A percentile compares a stretch with the other conserved stretches of the same genome.
These are phyloP conservation scores for Sphenostylis stenocarpa DNA, from an alignment of 306 rosid species.

Conservation along the genomic window DNA sequence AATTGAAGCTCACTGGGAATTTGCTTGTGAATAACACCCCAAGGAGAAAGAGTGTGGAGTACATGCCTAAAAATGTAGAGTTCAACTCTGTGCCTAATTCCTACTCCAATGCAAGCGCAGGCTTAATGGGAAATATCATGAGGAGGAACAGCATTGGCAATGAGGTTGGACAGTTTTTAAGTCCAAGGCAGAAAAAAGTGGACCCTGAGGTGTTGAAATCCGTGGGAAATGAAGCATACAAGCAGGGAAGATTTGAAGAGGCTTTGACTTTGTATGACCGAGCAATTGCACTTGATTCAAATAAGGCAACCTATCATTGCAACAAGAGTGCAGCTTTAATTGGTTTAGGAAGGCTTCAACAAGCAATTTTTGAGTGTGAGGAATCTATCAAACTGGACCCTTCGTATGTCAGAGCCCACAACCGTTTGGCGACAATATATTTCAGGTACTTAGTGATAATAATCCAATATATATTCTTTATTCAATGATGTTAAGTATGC, in stretches of 20 bases:
- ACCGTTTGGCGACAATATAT: slow-evolving; percentile 77
- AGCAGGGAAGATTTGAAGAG: slow-evolving; percentile 57
- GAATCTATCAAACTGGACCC: slow-evolving; percentile 76
- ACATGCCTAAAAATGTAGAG: slow-evolving; percentile 32
- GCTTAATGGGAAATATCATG: slow-evolving; percentile 70
- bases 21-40: slow-evolving; percentile 46
- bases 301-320: slow-evolving; percentile 67
- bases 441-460: slow-evolving; percentile 54
- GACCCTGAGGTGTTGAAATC: slow-evolving; percentile 75
- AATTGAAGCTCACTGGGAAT: slow-evolving; percentile 53
- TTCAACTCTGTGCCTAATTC: slow-evolving; percentile 16
- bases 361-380: slow-evolving; percentile 68
- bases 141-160: slow-evolving; percentile 53
- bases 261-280: slow-evolving; percentile 69
- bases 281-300: slow-evolving; percentile 73
- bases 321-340: slow-evolving; percentile 90
- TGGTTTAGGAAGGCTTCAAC: slow-evolving; percentile 61
- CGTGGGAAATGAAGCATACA: slow-evolving; percentile 82
- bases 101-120: slow-evolving; percentile 30
- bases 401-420: slow-evolving; percentile 72
- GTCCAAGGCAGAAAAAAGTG: slow-evolving; percentile 32
- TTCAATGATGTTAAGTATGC: not conserved
- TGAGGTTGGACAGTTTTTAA: slow-evolving; percentile 36
- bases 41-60: slow-evolving; percentile 32
- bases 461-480: not conserved